A percentile compares a stretch with the other conserved stretches of the same genome.
These are phyloP conservation scores for Trichosporon faecale DNA, from an alignment of 1,284 basidiomycete species.

Conservation along the genomic window DNA sequence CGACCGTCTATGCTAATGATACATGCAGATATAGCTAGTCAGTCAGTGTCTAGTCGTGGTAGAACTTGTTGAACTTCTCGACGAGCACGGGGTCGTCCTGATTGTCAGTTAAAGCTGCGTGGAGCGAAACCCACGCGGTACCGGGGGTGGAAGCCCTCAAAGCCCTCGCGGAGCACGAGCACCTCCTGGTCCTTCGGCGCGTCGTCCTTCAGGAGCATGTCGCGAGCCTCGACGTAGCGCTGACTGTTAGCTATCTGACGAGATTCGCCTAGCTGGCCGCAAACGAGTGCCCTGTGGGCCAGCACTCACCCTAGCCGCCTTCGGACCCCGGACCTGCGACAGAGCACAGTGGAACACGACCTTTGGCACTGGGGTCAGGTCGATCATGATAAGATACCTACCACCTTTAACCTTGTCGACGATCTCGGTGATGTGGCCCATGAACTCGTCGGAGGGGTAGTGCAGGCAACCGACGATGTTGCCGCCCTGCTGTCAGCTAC, in stretches of 20 bases:
- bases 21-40: no score
- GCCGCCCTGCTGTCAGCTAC: constrained; percentile 44
- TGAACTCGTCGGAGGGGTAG: constrained; percentile 44
- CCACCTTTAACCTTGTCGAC: constrained; percentile 41
- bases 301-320: constrained; percentile 45
- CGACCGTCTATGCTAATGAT: not conserved
- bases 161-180: constrained; percentile 51
- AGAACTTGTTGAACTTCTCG: constrained; percentile 52
- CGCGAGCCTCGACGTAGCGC: constrained; percentile 49
- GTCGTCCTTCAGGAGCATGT: constrained; percentile 26
- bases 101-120: not conserved
- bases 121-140: constrained; percentile 39
- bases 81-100: constrained; percentile 49
- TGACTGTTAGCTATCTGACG: constrained; percentile 15
- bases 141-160: constrained; percentile 47
- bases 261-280: not conserved
- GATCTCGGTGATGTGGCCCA: constrained; percentile 39
- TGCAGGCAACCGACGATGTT: constrained; percentile 50
- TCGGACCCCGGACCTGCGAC: constrained; percentile 50
- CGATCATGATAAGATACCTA: constrained; percentile 12
- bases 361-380: constrained; percentile 37
- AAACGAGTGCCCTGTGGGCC: not conserved
- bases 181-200: constrained; percentile 40
- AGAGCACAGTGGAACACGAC: constrained; percentile 52
- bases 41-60: constrained; percentile 34